Evolutionary conservation across 805 yeast genomes (phyloP).

Genomic region (Maudiozyma saulgeensis): DNA sequence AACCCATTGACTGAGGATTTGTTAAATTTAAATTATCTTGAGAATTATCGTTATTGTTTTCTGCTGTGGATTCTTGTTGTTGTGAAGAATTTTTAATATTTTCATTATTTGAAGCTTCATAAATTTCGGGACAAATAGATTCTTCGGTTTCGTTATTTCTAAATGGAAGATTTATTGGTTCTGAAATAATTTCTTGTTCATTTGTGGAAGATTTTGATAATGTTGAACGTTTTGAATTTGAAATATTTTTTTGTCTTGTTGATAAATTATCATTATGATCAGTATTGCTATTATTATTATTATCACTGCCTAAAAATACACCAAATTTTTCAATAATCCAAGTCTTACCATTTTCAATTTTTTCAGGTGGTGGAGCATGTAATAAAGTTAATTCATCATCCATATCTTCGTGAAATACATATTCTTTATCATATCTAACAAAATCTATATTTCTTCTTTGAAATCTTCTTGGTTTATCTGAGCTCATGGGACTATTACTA

Average conservation of each 20-base stretch:
- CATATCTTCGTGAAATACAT: slow-evolving; percentile 77
- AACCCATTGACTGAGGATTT: not conserved
- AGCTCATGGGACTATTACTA: no score
- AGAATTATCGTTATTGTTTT: not conserved
- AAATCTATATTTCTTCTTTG: slow-evolving; percentile 66
- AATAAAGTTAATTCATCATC: slow-evolving; percentile 47
- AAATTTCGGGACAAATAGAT: not conserved
- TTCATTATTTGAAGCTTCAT: not conserved
- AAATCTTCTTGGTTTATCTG: slow-evolving; percentile 21
- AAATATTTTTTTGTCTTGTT: slow-evolving; percentile 4
- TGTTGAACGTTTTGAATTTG: not conserved
- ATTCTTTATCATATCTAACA: slow-evolving; percentile 63
- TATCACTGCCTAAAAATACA: slow-evolving; percentile 40
- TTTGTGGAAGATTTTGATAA: not conserved
- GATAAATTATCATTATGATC: slow-evolving; percentile 14
- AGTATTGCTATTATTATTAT: slow-evolving; percentile 14
- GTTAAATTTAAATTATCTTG: not conserved
- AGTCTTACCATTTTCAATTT: slow-evolving; percentile 37
- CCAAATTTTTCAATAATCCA: slow-evolving; percentile 72
- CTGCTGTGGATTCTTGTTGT: no score
- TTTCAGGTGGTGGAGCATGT: slow-evolving; percentile 39
- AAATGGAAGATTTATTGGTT: no score
- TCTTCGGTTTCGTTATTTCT: not conserved
- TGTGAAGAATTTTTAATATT: not conserved
- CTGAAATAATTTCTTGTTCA: no score